Evolutionary conservation across 2,329 filamentous ascomycete species (phyloP).

Genomic region (Diaporthe longicolla): DNA sequence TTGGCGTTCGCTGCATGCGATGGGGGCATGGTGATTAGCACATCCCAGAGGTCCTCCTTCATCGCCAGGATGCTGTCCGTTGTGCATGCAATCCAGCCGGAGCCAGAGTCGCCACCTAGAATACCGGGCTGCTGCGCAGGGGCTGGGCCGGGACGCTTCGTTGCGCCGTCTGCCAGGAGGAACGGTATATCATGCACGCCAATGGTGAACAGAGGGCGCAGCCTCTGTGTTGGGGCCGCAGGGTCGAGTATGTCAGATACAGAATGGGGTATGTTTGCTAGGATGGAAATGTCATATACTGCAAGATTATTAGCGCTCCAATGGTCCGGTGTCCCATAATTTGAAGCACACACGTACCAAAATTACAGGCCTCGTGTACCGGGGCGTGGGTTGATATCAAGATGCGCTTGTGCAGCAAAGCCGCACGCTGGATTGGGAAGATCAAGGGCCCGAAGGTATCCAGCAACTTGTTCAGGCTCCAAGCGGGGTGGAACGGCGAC

Average conservation of each 20-base stretch:
- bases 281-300: slow-evolving; percentile 93
- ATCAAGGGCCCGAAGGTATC: slow-evolving; percentile 91
- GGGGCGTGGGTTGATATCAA: slow-evolving; percentile 89
- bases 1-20: slow-evolving; percentile 69
- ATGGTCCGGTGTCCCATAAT: neutral
- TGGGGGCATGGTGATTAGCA: slow-evolving; percentile 86
- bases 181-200: slow-evolving; percentile 93
- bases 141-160: slow-evolving; percentile 52
- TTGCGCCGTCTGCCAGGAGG: slow-evolving; percentile 72
- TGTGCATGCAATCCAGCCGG: slow-evolving; percentile 93
- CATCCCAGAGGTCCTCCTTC: slow-evolving; percentile 89
- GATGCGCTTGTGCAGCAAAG: slow-evolving; percentile 88
- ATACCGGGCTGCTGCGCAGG: slow-evolving; percentile 37
- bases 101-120: slow-evolving; percentile 62
- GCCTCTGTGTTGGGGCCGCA: slow-evolving; percentile 72
- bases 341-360: slow-evolving; percentile 70
- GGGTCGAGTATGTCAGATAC: slow-evolving; percentile 78
- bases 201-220: slow-evolving; percentile 90
- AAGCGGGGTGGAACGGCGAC: slow-evolving; percentile 86
- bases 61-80: slow-evolving; percentile 93
- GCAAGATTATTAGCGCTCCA: slow-evolving; percentile 45
- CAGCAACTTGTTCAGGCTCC: slow-evolving; percentile 82
- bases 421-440: slow-evolving; percentile 91
- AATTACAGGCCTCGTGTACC: slow-evolving; percentile 88
- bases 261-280: slow-evolving; percentile 87